These are phyloP conservation scores for Hepatocystis sp. DNA, from an alignment of 169 alveolate species.

Conservation along the genomic window DNA sequence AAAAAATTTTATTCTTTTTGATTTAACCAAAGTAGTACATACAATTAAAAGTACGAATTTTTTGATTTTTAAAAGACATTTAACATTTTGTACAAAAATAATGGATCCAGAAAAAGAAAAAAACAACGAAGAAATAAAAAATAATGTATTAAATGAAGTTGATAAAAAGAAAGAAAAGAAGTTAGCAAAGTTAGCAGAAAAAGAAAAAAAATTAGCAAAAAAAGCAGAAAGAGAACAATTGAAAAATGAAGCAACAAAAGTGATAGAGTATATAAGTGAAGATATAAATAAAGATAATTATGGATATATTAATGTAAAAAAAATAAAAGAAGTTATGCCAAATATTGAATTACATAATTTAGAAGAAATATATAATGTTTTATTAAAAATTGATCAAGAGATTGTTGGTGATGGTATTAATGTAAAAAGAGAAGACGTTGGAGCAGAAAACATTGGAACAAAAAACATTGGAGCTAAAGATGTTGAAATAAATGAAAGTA, in stretches of 20 bases:
- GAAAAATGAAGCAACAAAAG: constrained; percentile 70
- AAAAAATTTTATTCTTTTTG: no score
- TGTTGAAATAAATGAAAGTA: not conserved
- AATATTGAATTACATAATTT: constrained; percentile 44
- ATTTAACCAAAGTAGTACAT: no score
- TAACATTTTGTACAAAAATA: no score
- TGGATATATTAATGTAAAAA: constrained; percentile 38
- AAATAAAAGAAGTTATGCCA: no score
- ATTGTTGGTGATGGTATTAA: not conserved
- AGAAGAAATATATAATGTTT: constrained; percentile 39
- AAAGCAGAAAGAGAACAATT: constrained; percentile 73
- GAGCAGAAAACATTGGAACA: no score
- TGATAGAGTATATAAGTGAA: constrained; percentile 64
- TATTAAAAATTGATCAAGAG: constrained; percentile 6
- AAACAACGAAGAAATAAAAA: not conserved
- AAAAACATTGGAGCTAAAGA: no score
- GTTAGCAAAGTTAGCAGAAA: constrained; percentile 44
- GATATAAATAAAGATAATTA: constrained; percentile 63
- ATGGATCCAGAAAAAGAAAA: not conserved
- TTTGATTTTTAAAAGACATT: no score
- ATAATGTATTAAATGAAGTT: not conserved
- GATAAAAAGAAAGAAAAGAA: constrained; percentile 75
- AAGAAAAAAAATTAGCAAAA: constrained; percentile 65
- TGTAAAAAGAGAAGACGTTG: constrained; percentile 36
- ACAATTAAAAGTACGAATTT: no score